Percentiles rank a stretch among this genome's conserved stretches.
Conservation (phyloP, 140 eudicot genomes). For the Cichorium intybus region DNA sequence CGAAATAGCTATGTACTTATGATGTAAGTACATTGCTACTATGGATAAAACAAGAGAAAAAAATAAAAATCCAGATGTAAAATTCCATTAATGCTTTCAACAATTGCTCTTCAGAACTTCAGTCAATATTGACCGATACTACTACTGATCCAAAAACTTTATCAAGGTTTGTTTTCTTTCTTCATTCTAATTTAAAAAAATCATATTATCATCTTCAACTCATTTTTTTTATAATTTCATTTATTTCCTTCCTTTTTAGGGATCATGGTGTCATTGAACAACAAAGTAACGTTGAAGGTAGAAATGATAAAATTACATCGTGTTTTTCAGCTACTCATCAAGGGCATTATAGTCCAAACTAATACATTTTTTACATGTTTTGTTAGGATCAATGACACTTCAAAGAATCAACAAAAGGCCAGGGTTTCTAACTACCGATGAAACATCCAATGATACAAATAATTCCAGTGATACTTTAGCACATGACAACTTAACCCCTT, state of each 20-base stretch:
- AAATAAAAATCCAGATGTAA: constrained; percentile 26
- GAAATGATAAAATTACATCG: no score
- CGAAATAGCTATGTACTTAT: no score
- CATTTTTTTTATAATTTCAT: not conserved
- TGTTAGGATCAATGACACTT: constrained; percentile 48
- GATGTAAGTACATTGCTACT: no score
- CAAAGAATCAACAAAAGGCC: constrained; percentile 49
- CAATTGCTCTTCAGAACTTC: constrained; percentile 37
- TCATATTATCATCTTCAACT: not conserved
- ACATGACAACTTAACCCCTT: no score
- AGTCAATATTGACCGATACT: constrained; percentile 31
- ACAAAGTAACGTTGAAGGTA: constrained; percentile 63
- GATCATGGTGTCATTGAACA: constrained; percentile 30
- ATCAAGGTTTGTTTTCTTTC: no score
- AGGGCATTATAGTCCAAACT: no score
- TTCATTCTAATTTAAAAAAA: constrained; percentile 2
- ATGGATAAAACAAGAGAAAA: no score
- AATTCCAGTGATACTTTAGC: no score
- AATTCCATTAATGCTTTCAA: constrained; percentile 21
- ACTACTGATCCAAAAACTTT: constrained; percentile 31
- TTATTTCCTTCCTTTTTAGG: constrained; percentile 19
- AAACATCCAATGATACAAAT: no score
- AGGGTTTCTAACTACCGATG: no score
- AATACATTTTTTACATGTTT: no score
- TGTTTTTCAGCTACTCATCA: not conserved